Base-by-base conservation (phyloP, 108 stramenopile species). In the Discostella stelligeroides region DNA sequence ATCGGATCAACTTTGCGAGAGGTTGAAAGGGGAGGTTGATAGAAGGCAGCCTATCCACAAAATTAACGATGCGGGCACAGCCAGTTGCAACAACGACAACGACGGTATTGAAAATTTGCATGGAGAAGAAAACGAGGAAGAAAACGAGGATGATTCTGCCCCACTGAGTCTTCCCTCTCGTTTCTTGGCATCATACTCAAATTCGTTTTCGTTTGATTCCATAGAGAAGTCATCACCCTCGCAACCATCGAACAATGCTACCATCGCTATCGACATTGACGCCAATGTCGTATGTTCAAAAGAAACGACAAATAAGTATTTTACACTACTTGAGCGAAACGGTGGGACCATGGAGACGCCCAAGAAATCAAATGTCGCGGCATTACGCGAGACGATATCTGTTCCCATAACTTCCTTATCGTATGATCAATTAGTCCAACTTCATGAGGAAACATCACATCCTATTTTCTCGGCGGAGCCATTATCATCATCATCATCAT, bases 141-240 rank as follows among this genome's bases (percentile, higher is more conserved):
- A n/a, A n/a, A n/a, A n/a, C 18, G 68, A 68, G 46, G 13, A 18
- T 5, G 68, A 58, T 42, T 68, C 68, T 23, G 56, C 56, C 15
- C 68, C 68, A 4, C 55, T 68, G 13, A 43, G 56, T 20, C 68
- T 68, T 24, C 68, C 68, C 6, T 58, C 68, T 46, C 34, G 38
- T 27, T 68, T 68, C 30, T 34, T 68, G 1, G 55, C 68, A 7
- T 68, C 68, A 7, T 68, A 54, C 43, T 68, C 68, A 37, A 68
- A 58, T 15, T 68, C 56, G 12, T 66, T 37, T 25, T 68, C 68
- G 2, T 66, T 48, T 17, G 68, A 68, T 57, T 68, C 68, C 24
- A 24, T 21, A 11, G 53, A 56, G 30, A 54, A 57, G 9, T 3
- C 6, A 34, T 48, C 63, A 7, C 42, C 63, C 17, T 58, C 68